Evolutionary conservation across 2,329 filamentous ascomycete genomes (phyloP).

Genomic region (Colletotrichum sp.): DNA sequence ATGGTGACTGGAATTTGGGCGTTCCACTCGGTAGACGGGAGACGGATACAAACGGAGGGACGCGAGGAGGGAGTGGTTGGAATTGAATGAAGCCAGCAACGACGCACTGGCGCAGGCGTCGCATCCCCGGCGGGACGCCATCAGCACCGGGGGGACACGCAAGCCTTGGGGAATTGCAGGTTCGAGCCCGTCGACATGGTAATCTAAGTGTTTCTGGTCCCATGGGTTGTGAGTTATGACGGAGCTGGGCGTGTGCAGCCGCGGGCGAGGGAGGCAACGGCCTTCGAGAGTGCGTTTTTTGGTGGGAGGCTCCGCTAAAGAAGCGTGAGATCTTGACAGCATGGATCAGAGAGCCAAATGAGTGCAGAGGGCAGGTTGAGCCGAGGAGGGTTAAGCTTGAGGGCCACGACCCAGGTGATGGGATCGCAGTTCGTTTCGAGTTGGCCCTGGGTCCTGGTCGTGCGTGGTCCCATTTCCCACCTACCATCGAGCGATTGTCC

Average conservation of each 20-base stretch:
- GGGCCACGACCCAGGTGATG: neutral
- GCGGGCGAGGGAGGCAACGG: neutral
- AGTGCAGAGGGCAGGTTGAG: neutral
- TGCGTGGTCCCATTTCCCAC: neutral
- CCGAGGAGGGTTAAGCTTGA: neutral
- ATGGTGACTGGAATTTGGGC: neutral
- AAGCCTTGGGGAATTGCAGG: neutral
- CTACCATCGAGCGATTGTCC: neutral
- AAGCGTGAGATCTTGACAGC: conserved; percentile 10
- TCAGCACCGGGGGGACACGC: neutral
- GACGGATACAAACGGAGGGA: neutral
- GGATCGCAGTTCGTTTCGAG: conserved; percentile 1
- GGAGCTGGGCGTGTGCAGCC: neutral
- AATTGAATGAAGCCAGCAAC: neutral
- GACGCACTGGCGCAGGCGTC: neutral
- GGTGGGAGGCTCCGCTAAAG: conserved; percentile 12
- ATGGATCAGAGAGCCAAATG: neutral
- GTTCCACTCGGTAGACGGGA: neutral
- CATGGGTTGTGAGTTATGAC: neutral
- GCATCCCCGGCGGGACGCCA: neutral
- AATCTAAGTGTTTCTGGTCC: neutral
- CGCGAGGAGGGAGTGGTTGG: neutral
- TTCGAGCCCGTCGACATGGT: neutral
- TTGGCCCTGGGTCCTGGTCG: neutral
- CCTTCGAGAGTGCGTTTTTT: neutral